Percentiles rank a stretch among this genome's conserved stretches.
Evolutionary conservation across 2,329 filamentous ascomycete species (phyloP).

Genomic region (Claviceps fusiformis): DNA sequence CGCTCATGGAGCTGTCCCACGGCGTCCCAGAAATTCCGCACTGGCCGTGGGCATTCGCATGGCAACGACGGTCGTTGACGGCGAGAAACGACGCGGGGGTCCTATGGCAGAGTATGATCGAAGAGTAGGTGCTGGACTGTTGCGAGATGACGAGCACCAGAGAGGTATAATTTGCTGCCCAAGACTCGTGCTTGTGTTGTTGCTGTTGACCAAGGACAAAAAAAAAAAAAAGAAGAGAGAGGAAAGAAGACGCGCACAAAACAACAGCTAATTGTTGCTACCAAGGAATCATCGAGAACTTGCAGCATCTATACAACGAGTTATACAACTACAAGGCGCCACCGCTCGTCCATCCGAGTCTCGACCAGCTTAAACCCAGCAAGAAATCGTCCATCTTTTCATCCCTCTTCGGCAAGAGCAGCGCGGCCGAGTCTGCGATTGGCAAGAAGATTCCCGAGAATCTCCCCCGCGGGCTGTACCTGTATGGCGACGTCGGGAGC

Average conservation of each 20-base stretch:
- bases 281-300: constrained; percentile 69
- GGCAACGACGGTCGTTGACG: constrained; percentile 16
- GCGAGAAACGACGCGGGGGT: constrained; percentile 32
- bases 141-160: constrained; percentile 85
- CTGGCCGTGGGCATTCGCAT: constrained; percentile 7
- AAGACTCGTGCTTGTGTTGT: background rate
- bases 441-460: constrained; percentile 47
- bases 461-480: constrained; percentile 79
- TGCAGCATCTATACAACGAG: constrained; percentile 82
- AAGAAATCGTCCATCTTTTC: constrained; percentile 44
- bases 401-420: constrained; percentile 45
- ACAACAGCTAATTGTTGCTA: background rate
- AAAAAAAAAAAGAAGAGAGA: background rate
- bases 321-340: constrained; percentile 61
- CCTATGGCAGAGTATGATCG: constrained; percentile 82
- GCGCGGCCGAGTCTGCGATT: constrained; percentile 24
- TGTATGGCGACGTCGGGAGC: constrained; percentile 92
- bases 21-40: background rate
- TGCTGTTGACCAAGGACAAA: background rate
- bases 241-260: too few relatives aligned
- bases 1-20: background rate
- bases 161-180: constrained; percentile 40
- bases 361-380: constrained; percentile 51
- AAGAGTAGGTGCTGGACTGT: constrained; percentile 56
- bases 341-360: constrained; percentile 59